Evolutionary conservation across 177 flowering plant species (phyloP).

Genomic region (Vitis hybrid): DNA sequence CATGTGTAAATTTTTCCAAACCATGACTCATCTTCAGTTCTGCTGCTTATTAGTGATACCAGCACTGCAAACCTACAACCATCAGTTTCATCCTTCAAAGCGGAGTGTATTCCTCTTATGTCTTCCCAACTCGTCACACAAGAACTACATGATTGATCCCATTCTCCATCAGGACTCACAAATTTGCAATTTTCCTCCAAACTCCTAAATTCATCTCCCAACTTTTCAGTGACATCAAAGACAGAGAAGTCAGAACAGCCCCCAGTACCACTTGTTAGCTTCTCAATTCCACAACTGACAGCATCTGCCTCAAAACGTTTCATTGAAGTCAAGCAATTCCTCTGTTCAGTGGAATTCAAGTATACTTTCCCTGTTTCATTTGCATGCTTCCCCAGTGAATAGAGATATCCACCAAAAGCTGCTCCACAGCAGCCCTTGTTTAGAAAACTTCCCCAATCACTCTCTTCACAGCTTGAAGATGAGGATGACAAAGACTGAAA

Average conservation of each 20-base stretch:
- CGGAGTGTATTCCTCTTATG: slow-evolving; percentile 8
- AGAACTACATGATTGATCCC: slow-evolving; percentile 19
- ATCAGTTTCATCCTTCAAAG: slow-evolving; percentile 7
- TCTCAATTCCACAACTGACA: slow-evolving; percentile 46
- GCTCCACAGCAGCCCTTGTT: slow-evolving; percentile 29
- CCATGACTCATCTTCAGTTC: slow-evolving; percentile 29
- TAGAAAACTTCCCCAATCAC: slow-evolving; percentile 55
- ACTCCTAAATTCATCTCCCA: slow-evolving; percentile 25
- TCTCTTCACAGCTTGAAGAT: slow-evolving; percentile 26
- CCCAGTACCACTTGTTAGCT: slow-evolving; percentile 42
- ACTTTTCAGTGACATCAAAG: slow-evolving; percentile 25
- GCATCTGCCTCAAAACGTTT: slow-evolving; percentile 17
- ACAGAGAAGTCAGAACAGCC: slow-evolving; percentile 51
- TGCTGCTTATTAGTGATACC: slow-evolving; percentile 37
- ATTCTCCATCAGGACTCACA: slow-evolving; percentile 10
- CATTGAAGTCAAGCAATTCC: slow-evolving; percentile 29
- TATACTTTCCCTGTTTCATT: slow-evolving; percentile 42
- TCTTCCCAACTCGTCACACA: slow-evolving; percentile 39
- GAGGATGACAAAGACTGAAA: slow-evolving; percentile 6
- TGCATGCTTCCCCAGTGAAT: slow-evolving; percentile 31
- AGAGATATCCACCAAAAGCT: slow-evolving; percentile 36
- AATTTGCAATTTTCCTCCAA: slow-evolving; percentile 33
- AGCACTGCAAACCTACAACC: slow-evolving; percentile 48
- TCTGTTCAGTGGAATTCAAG: slow-evolving; percentile 35
- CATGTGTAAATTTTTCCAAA: slow-evolving; percentile 23